Percentiles rank a stretch among this genome's conserved stretches.
Evolutionary conservation across 345 rosid species (phyloP).

Genomic region (Eutrema yunnanense): DNA sequence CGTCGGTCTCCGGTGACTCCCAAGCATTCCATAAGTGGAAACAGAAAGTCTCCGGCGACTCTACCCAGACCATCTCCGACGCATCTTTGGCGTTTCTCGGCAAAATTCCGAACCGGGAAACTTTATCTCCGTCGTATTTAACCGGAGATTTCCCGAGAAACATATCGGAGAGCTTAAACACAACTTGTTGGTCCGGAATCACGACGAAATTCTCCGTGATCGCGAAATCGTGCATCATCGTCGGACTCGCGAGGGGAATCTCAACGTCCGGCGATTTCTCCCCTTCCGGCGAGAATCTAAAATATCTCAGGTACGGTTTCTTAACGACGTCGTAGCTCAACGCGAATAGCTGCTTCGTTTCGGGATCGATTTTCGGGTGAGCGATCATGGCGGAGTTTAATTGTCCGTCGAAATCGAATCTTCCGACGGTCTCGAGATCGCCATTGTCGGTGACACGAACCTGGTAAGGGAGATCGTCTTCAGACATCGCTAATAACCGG

Average conservation of each 20-base stretch:
- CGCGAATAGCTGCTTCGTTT: slow-evolving; percentile 63
- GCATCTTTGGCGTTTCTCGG: slow-evolving; percentile 47
- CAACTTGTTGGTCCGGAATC: slow-evolving; percentile 92
- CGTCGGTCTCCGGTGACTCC: slow-evolving; percentile 81
- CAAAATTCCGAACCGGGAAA: slow-evolving; percentile 69
- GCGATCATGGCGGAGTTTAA: slow-evolving; percentile 79
- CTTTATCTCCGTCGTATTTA: slow-evolving; percentile 67
- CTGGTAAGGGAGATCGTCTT: slow-evolving; percentile 88
- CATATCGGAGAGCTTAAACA: slow-evolving; percentile 82
- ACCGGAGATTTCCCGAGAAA: slow-evolving; percentile 86
- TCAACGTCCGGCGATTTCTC: slow-evolving; percentile 75
- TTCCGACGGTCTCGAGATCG: slow-evolving; percentile 67
- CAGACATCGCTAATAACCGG: slow-evolving; percentile 83
- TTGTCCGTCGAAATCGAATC: slow-evolving; percentile 63
- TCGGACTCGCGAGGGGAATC: slow-evolving; percentile 59
- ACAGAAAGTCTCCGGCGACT: slow-evolving; percentile 76
- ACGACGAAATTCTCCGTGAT: slow-evolving; percentile 79
- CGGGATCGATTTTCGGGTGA: slow-evolving; percentile 82
- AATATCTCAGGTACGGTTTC: slow-evolving; percentile 80
- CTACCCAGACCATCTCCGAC: slow-evolving; percentile 67
- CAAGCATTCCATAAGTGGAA: slow-evolving; percentile 97
- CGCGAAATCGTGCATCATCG: slow-evolving; percentile 96
- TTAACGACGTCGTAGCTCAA: slow-evolving; percentile 76
- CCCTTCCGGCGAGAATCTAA: slow-evolving; percentile 56
- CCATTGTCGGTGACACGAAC: slow-evolving; percentile 52